These are phyloP conservation scores for Apostasia ramifera DNA, from an alignment of 106 monocot species.

Conservation along the genomic window DNA sequence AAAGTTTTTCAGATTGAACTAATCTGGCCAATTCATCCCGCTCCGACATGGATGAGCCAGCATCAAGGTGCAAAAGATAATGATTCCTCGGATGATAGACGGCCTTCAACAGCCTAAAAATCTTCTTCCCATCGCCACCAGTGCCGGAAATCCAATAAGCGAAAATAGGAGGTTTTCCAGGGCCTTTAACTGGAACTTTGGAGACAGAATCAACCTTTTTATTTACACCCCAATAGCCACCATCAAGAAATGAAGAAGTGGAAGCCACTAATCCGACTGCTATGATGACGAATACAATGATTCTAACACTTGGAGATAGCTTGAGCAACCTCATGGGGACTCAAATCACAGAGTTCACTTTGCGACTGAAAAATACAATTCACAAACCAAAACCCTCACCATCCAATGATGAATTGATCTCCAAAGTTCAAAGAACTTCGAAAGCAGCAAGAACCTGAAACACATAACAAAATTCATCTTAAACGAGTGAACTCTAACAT, in stretches of 20 bases:
- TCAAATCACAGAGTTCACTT: not conserved
- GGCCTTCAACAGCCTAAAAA: constrained; percentile 65
- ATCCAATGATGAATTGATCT: no score
- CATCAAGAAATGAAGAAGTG: constrained; percentile 22
- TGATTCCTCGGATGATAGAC: constrained; percentile 79
- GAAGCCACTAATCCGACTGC: constrained; percentile 21
- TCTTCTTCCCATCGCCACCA: constrained; percentile 38
- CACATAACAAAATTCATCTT: not conserved
- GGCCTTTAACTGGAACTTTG: constrained; percentile 20
- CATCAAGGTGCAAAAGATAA: constrained; percentile 78
- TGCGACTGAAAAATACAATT: not conserved
- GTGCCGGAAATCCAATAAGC: constrained; percentile 81
- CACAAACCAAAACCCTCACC: no score
- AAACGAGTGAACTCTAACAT: not conserved
- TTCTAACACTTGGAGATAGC: constrained; percentile 31
- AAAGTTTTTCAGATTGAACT: constrained; percentile 38
- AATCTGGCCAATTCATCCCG: constrained; percentile 29
- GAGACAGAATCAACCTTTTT: constrained; percentile 9
- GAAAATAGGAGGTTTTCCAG: constrained; percentile 55
- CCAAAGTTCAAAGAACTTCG: no score
- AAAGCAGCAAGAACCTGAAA: constrained; percentile 2
- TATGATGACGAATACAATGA: constrained; percentile 12
- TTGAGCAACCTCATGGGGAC: constrained; percentile 25
- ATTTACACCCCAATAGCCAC: constrained; percentile 2
- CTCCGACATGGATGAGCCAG: constrained; percentile 35